Percentiles rank a stretch among this genome's conserved stretches.
phyloP scores from a whole-genome alignment of 352 stramenopile species.

The Pythium insidiosum region DNA sequence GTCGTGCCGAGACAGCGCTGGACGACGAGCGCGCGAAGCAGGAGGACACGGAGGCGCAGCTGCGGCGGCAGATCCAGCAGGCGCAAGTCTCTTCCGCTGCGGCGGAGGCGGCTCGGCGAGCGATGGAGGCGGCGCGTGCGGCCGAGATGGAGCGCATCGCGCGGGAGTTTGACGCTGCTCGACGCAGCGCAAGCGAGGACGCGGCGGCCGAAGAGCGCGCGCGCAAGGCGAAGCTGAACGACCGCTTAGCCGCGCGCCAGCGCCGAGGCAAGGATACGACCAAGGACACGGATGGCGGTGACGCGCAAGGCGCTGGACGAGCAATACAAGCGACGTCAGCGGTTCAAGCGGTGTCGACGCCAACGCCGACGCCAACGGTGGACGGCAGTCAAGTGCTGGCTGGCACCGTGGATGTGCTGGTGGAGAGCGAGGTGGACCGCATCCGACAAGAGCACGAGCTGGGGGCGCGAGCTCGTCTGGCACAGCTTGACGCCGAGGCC shows the following conservation, averaged over 20 bases:
- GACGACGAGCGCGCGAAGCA: slow-evolving; percentile 53
- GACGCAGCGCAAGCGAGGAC: neutral
- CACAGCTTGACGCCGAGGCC: neutral
- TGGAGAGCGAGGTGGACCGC: slow-evolving; percentile 50
- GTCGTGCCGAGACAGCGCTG: slow-evolving; percentile 11
- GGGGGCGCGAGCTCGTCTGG: neutral
- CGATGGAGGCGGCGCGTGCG: slow-evolving; percentile 33
- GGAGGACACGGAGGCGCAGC: slow-evolving; percentile 30
- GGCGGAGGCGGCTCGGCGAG: slow-evolving; percentile 27
- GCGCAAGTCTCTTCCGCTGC: slow-evolving; percentile 29
- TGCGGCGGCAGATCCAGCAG: slow-evolving; percentile 26
- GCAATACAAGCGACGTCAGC: no score
- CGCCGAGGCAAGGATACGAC: neutral
- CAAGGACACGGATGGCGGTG: no score
- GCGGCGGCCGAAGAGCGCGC: neutral
- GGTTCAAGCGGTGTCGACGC: no score
- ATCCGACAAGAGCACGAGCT: no score
- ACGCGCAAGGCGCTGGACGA: no score
- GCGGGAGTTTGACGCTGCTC: slow-evolving; percentile 34
- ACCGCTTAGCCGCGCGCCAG: slow-evolving; percentile 8
- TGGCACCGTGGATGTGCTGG: no score
- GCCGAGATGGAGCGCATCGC: slow-evolving; percentile 53
- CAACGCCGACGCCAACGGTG: neutral
- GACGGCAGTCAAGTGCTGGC: no score
- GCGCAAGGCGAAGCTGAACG: slow-evolving; percentile 2